A percentile compares a stretch with the other conserved stretches of the same genome.
These are phyloP conservation scores for Wakefieldia striispora DNA, from an alignment of 768 basidiomycete species.

Conservation along the genomic window DNA sequence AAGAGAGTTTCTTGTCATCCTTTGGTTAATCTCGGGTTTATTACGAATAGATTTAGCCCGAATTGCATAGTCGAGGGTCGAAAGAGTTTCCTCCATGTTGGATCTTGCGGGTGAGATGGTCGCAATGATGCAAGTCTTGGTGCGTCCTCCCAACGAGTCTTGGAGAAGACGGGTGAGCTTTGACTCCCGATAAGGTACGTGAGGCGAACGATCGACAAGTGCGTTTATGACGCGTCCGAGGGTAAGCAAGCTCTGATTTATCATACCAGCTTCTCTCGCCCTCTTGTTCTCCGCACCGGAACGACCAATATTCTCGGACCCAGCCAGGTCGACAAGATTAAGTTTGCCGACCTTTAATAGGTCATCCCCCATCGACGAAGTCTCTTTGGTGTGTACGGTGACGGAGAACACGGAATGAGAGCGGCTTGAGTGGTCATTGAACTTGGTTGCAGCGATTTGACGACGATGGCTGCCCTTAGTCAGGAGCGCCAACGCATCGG, in stretches of 20 bases:
- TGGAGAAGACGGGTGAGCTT: slow-evolving; percentile 96
- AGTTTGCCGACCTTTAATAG: slow-evolving; percentile 91
- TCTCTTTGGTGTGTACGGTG: slow-evolving; percentile 89
- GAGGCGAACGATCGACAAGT: slow-evolving; percentile 85
- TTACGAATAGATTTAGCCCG: slow-evolving; percentile 95
- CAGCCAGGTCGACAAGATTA: slow-evolving; percentile 95
- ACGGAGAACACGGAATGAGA: slow-evolving; percentile 99
- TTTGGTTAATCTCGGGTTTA: slow-evolving; percentile 92
- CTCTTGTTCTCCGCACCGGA: slow-evolving; percentile 94
- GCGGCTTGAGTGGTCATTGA: slow-evolving; percentile 96
- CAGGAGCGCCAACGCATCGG: slow-evolving; percentile 79
- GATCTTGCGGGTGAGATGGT: slow-evolving; percentile 92
- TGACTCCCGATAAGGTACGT: slow-evolving; percentile 96
- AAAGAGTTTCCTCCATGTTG: slow-evolving; percentile 96
- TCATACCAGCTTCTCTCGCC: slow-evolving; percentile 97
- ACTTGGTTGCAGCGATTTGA: slow-evolving; percentile 94
- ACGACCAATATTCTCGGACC: slow-evolving; percentile 95
- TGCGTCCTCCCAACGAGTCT: slow-evolving; percentile 97
- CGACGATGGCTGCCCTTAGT: slow-evolving; percentile 87
- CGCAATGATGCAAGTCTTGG: slow-evolving; percentile 97
- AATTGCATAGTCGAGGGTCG: slow-evolving; percentile 94
- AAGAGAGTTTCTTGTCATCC: slow-evolving; percentile 88
- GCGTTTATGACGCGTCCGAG: slow-evolving; percentile 96
- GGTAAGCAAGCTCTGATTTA: slow-evolving; percentile 96
- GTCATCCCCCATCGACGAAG: slow-evolving; percentile 75